phyloP scores from a whole-genome alignment of 2,329 filamentous ascomycete species.

The Dothidotthia symphoricarpi region DNA sequence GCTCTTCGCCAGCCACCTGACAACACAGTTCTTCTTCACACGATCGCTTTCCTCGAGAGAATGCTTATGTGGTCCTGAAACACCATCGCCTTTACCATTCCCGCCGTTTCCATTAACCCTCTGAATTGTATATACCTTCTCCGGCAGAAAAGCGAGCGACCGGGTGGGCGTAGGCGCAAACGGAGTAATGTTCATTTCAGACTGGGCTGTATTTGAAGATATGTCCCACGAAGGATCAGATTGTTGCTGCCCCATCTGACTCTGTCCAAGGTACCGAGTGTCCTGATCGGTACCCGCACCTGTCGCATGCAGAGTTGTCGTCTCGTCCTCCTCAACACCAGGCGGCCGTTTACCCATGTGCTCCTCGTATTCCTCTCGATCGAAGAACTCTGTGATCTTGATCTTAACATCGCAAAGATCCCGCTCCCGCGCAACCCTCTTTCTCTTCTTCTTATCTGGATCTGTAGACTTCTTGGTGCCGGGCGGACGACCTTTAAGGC shows the following conservation, averaged over 20 bases:
- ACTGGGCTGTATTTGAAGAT: constrained; percentile 16
- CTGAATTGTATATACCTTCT: constrained; percentile 65
- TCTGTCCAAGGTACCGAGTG: constrained; percentile 26
- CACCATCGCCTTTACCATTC: constrained; percentile 68
- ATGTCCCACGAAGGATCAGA: constrained; percentile 26
- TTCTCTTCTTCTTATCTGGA: constrained; percentile 78
- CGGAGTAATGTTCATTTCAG: constrained; percentile 14
- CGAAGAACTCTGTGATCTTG: constrained; percentile 78
- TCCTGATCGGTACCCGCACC: constrained; percentile 7
- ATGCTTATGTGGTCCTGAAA: constrained; percentile 72
- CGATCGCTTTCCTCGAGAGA: constrained; percentile 70
- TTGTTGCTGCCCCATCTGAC: constrained; percentile 13
- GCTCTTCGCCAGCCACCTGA: constrained; percentile 62
- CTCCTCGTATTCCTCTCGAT: constrained; percentile 47
- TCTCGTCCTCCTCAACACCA: constrained; percentile 9
- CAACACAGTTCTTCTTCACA: constrained; percentile 77
- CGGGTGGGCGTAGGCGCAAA: constrained; percentile 9
- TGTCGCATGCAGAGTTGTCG: constrained; percentile 7
- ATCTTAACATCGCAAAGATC: constrained; percentile 86
- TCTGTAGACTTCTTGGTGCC: constrained; percentile 78
- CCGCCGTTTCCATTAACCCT: constrained; percentile 74
- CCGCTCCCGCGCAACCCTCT: constrained; percentile 69
- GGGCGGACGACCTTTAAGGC: constrained; percentile 74
- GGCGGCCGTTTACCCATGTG: constrained; percentile 33
- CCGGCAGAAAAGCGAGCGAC: constrained; percentile 7